Conservation (phyloP, 2,329 filamentous ascomycete species). For the Clarireedia paspali region DNA sequence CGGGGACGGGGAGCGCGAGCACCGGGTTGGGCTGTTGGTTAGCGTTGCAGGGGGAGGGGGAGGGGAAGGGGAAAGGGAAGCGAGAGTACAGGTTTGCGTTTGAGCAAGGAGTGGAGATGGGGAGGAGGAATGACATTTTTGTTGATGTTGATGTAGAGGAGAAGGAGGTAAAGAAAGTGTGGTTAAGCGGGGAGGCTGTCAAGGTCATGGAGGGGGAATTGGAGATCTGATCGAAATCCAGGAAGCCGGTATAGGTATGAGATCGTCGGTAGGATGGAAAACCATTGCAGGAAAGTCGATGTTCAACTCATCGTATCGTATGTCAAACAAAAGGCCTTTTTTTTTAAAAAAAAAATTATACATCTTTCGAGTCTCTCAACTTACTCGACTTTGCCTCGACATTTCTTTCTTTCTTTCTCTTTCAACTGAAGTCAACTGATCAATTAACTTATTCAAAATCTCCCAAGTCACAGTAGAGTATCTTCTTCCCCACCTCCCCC, state of each 20-base stretch:
- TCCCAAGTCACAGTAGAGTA: no score
- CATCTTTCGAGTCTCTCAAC: no score
- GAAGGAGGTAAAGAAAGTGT: slow-evolving; percentile 14
- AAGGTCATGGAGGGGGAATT: slow-evolving; percentile 22
- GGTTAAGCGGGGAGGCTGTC: slow-evolving; percentile 17
- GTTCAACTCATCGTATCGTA: no score
- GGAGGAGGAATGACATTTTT: slow-evolving; percentile 28
- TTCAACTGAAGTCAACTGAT: no score
- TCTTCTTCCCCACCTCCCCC: no score
- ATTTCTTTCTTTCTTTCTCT: no score
- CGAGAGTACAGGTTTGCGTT: slow-evolving; percentile 38
- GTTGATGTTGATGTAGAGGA: slow-evolving; percentile 15
- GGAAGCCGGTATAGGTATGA: no score
- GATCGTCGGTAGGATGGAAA: neutral
- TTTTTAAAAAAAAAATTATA: no score
- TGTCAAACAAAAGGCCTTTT: no score
- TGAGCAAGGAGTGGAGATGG: slow-evolving; percentile 63
- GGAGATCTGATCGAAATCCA: slow-evolving; percentile 3
- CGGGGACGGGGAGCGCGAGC: slow-evolving; percentile 56
- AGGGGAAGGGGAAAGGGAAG: slow-evolving; percentile 20
- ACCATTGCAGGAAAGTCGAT: no score
- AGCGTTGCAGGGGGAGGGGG: slow-evolving; percentile 34
- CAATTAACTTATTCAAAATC: no score
- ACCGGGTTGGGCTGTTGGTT: slow-evolving; percentile 49
- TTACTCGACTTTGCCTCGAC: no score